A percentile compares a stretch with the other conserved stretches of the same genome.
Evolutionary conservation across 2,329 filamentous ascomycete species (phyloP).

Genomic region (Fusarium sp.): DNA sequence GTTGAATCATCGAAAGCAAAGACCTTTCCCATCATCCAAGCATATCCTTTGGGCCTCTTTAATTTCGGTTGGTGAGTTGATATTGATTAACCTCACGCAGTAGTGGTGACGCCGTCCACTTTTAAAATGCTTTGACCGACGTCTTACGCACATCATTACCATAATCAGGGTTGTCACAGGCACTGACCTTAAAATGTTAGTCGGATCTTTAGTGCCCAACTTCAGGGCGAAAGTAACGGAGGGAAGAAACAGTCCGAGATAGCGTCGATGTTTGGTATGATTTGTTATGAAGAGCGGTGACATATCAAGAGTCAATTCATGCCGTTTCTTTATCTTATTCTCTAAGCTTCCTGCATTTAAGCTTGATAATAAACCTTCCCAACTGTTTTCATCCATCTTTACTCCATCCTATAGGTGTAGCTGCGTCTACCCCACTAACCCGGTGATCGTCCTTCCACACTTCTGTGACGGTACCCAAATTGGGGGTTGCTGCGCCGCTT

Average conservation of each 20-base stretch:
- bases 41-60: not conserved
- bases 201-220: constrained; percentile 20
- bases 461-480: constrained; percentile 5
- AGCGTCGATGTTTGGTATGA: not conserved
- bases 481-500: constrained; percentile 19
- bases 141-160: constrained; percentile 25
- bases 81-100: constrained; percentile 25
- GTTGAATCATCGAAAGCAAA: not conserved
- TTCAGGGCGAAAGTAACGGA: not conserved
- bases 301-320: not conserved
- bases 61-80: constrained; percentile 9
- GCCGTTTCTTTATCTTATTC: not conserved
- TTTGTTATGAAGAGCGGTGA: not conserved
- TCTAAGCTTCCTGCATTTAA: not conserved
- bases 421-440: constrained; percentile 12
- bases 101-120: constrained; percentile 25
- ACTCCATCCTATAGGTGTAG: not conserved
- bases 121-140: constrained; percentile 28
- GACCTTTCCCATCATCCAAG: not conserved
- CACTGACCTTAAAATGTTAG: constrained; percentile 7
- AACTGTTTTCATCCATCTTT: not conserved
- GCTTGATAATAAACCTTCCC: not conserved
- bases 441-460: constrained; percentile 18
- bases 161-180: constrained; percentile 6
- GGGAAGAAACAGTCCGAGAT: not conserved